Evolutionary conservation across 2,329 filamentous ascomycete genomes (phyloP).

Genomic region (Malbranchea cinnamomea): DNA sequence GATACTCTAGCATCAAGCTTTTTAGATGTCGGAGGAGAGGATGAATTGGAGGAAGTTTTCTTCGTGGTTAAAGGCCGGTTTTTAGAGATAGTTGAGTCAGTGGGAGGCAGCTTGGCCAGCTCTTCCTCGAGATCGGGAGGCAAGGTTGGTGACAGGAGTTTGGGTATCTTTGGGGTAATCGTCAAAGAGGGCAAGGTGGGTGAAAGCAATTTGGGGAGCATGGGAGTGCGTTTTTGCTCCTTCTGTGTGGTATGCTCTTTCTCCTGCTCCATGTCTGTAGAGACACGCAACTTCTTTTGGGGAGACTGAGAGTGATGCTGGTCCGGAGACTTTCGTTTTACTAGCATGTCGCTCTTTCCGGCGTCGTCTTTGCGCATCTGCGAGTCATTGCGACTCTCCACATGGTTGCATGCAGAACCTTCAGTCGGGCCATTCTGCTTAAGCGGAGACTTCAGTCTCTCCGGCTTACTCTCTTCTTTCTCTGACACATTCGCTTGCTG

Average conservation of each 20-base stretch:
- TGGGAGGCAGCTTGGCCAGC: conserved; percentile 27
- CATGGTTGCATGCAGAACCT: too few relatives aligned
- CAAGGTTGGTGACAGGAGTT: conserved; percentile 43
- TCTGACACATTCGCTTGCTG: background rate
- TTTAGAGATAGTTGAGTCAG: conserved; percentile 18
- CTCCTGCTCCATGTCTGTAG: conserved; percentile 13
- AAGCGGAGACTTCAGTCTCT: background rate
- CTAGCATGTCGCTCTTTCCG: too few relatives aligned
- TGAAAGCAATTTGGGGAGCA: conserved; percentile 26
- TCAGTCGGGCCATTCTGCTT: background rate
- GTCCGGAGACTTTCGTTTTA: conserved; percentile 6
- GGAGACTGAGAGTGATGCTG: conserved; percentile 15
- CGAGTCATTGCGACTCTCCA: too few relatives aligned
- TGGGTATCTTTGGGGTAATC: conserved; percentile 29
- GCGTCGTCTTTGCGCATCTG: too few relatives aligned
- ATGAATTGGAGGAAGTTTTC: conserved; percentile 1
- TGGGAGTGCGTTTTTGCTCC: conserved; percentile 12
- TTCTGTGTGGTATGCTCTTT: conserved; percentile 14
- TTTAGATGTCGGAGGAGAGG: background rate
- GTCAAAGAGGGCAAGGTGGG: conserved; percentile 25
- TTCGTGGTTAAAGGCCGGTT: conserved; percentile 1
- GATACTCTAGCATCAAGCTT: too few relatives aligned
- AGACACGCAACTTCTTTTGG: conserved; percentile 27
- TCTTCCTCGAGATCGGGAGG: conserved; percentile 41
- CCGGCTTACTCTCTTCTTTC: conserved; percentile 2